phyloP scores from a whole-genome alignment of 1,139 yeast genomes.

The Pichia sp. region DNA sequence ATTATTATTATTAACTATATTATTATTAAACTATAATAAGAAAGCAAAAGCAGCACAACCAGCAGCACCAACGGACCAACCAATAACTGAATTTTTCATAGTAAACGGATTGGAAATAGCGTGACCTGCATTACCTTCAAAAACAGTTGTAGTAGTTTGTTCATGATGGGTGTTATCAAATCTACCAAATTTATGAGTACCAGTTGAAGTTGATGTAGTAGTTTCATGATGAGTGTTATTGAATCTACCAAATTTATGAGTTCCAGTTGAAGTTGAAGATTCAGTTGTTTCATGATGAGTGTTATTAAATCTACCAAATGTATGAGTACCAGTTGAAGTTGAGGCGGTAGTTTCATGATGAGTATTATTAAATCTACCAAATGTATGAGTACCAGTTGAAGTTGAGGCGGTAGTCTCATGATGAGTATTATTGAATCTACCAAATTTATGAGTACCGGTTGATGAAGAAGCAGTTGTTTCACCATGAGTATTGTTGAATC shows the following conservation, averaged over 20 bases:
- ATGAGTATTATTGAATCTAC: conserved; percentile 23
- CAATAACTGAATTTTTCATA: conserved; percentile 19
- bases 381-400: conserved; percentile 38
- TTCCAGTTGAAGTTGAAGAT: conserved; percentile 30
- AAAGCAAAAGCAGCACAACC: conserved; percentile 27
- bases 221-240: conserved; percentile 37
- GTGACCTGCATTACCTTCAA: conserved; percentile 20
- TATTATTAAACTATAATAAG: conserved; percentile 19
- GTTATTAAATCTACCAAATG: conserved; percentile 18
- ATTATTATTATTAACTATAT: background rate
- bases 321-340: conserved; percentile 25
- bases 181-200: conserved; percentile 19
- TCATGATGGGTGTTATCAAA: conserved; percentile 20
- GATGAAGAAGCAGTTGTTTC: conserved; percentile 12
- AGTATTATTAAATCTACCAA: conserved; percentile 47
- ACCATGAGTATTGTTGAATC: conserved; percentile 16
- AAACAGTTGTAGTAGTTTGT: conserved; percentile 16
- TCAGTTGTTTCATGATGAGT: conserved; percentile 15
- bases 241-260: conserved; percentile 43
- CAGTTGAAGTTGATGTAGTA: conserved; percentile 27
- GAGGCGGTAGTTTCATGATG: conserved; percentile 27
- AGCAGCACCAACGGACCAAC: conserved; percentile 23
- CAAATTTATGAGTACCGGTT: conserved; percentile 22
- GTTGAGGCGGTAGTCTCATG: conserved; percentile 18
- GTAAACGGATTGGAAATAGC: conserved; percentile 16